Percentiles rank a stretch among this genome's conserved stretches.
These are phyloP conservation scores for Amanita brunnescens DNA, from an alignment of 768 basidiomycete species.

Conservation along the genomic window DNA sequence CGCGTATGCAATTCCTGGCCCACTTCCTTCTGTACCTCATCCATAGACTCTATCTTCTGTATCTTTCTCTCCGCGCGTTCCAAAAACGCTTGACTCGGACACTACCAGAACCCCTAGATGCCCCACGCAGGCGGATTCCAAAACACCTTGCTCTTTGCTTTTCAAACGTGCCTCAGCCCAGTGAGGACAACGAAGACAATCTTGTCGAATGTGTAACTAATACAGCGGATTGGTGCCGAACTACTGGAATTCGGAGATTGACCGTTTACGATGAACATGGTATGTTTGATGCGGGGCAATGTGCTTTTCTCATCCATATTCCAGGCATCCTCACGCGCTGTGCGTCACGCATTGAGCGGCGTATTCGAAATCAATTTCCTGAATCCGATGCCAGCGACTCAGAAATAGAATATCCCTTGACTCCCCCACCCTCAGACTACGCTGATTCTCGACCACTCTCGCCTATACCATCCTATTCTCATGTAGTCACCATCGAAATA, in stretches of 20 bases:
- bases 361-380: slow-evolving; percentile 21
- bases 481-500: slow-evolving; percentile 15
- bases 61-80: slow-evolving; percentile 31
- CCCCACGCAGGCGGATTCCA: slow-evolving; percentile 50
- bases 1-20: slow-evolving; percentile 38
- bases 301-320: neutral
- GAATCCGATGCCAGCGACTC: slow-evolving; percentile 33
- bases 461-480: slow-evolving; percentile 26
- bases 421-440: slow-evolving; percentile 70
- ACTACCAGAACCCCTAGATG: slow-evolving; percentile 39
- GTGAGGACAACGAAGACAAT: slow-evolving; percentile 27
- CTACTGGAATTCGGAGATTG: slow-evolving; percentile 50
- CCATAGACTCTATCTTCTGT: slow-evolving; percentile 41
- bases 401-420: slow-evolving; percentile 62
- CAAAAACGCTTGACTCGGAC: slow-evolving; percentile 27
- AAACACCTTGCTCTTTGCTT: slow-evolving; percentile 60
- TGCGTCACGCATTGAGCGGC: slow-evolving; percentile 32
- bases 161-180: slow-evolving; percentile 27
- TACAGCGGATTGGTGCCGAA: slow-evolving; percentile 53
- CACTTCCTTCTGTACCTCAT: slow-evolving; percentile 41
- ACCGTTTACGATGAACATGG: slow-evolving; percentile 70
- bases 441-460: slow-evolving; percentile 58
- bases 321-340: slow-evolving; percentile 34
- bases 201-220: slow-evolving; percentile 47
- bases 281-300: slow-evolving; percentile 22